Evolutionary conservation across 1,139 yeast species (phyloP).

Genomic region (Lodderomyces metapsilosis): DNA sequence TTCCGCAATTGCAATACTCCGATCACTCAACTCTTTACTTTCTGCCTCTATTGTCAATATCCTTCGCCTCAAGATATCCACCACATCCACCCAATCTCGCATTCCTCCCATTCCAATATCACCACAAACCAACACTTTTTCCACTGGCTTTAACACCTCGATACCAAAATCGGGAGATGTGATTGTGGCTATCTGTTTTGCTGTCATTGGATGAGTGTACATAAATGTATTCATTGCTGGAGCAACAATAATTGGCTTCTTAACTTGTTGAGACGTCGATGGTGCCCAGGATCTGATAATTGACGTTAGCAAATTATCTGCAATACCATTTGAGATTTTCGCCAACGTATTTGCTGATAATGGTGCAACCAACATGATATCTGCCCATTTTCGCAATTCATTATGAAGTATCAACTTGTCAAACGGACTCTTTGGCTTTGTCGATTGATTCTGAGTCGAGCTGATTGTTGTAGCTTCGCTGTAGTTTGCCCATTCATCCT

Average conservation of each 20-base stretch:
- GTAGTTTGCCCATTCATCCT: constrained; percentile 80
- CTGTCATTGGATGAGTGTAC: constrained; percentile 93
- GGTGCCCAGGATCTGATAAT: constrained; percentile 94
- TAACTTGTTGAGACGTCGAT: constrained; percentile 22
- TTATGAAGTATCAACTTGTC: constrained; percentile 69
- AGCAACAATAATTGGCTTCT: constrained; percentile 80
- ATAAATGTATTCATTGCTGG: constrained; percentile 98
- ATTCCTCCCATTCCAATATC: constrained; percentile 98
- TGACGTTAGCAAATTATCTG: constrained; percentile 84
- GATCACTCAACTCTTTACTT: constrained; percentile 35
- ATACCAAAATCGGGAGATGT: constrained; percentile 49
- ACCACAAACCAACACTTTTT: constrained; percentile 90
- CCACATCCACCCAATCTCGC: constrained; percentile 95
- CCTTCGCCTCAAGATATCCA: constrained; percentile 67
- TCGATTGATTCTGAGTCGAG: constrained; percentile 10
- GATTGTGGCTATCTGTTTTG: constrained; percentile 68
- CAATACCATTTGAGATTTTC: constrained; percentile 84
- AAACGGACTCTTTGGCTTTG: constrained; percentile 37
- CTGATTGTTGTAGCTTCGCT: constrained; percentile 29
- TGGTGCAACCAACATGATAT: constrained; percentile 86
- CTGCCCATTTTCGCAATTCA: constrained; percentile 94
- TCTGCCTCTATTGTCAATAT: constrained; percentile 37
- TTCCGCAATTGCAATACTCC: constrained; percentile 38
- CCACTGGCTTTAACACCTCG: constrained; percentile 86
- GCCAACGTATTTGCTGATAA: constrained; percentile 92